phyloP scores from a whole-genome alignment of 2,329 filamentous ascomycete genomes.

The Colletotrichum cuscutae region DNA sequence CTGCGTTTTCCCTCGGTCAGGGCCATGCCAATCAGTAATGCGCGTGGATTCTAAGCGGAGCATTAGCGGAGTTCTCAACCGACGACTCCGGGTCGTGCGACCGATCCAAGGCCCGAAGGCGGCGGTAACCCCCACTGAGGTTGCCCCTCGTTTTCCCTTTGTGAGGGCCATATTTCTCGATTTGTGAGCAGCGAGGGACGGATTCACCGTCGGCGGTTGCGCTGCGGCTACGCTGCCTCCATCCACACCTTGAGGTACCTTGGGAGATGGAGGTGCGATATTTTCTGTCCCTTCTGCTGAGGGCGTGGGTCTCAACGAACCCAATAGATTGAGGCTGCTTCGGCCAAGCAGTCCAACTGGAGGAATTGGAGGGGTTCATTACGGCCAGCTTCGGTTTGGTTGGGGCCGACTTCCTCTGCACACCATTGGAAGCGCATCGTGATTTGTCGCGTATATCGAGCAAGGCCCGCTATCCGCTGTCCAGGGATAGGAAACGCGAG shows the following conservation, averaged over 20 bases:
- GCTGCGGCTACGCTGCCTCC: neutral
- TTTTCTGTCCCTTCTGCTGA: conserved; percentile 32
- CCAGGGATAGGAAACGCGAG: conserved; percentile 24
- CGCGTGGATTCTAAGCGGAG: conserved; percentile 33
- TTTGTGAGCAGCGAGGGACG: conserved; percentile 29
- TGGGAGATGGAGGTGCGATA: conserved; percentile 32
- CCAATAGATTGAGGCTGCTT: conserved; percentile 28
- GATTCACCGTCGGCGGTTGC: conserved; percentile 10
- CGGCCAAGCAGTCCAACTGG: conserved; percentile 29
- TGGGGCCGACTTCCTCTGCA: conserved; percentile 28
- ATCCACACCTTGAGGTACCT: conserved; percentile 31
- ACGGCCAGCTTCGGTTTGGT: conserved; percentile 34
- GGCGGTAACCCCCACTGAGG: conserved; percentile 24
- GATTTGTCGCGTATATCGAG: conserved; percentile 26
- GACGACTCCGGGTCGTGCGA: conserved; percentile 26
- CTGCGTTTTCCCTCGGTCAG: conserved; percentile 8
- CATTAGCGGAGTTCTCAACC: conserved; percentile 30
- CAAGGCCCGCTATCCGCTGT: conserved; percentile 19
- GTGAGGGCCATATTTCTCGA: conserved; percentile 25
- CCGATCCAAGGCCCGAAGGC: conserved; percentile 33
- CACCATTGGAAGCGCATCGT: conserved; percentile 31
- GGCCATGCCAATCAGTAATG: conserved; percentile 31
- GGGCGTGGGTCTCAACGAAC: conserved; percentile 34
- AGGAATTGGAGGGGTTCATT: conserved; percentile 27
- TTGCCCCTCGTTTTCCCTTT: conserved; percentile 24